Evolutionary conservation across 1,139 yeast species (phyloP).

Genomic region (Blastobotrys proliferans): DNA sequence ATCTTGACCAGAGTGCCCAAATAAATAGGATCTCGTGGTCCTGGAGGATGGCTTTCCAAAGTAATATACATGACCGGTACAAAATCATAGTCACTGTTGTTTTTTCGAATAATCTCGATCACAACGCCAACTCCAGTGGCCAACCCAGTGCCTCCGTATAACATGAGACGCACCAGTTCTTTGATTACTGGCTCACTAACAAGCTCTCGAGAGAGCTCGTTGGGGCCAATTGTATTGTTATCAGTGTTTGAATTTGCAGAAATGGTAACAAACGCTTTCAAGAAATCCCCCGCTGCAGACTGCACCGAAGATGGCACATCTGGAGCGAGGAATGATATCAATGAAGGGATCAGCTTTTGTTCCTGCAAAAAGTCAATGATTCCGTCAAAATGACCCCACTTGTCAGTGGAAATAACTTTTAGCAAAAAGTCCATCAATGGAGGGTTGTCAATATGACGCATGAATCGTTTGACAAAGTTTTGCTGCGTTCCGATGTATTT

Average conservation of each 20-base stretch:
- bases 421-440: conserved; percentile 81
- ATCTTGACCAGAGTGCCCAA: conserved; percentile 80
- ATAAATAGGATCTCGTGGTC: conserved; percentile 91
- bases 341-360: conserved; percentile 56
- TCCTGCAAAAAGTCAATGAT: conserved; percentile 65
- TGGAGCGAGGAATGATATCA: conserved; percentile 57
- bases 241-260: conserved; percentile 86
- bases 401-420: conserved; percentile 74
- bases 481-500: conserved; percentile 65
- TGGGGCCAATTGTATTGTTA: conserved; percentile 91
- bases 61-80: conserved; percentile 86
- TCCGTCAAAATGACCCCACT: conserved; percentile 65
- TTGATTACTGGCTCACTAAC: conserved; percentile 69
- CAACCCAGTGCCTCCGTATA: conserved; percentile 84
- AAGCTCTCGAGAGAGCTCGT: conserved; percentile 85
- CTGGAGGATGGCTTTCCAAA: conserved; percentile 88
- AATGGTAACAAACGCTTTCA: conserved; percentile 88
- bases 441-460: conserved; percentile 77
- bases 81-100: conserved; percentile 91
- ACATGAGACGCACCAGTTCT: conserved; percentile 73
- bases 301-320: conserved; percentile 63
- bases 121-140: conserved; percentile 96
- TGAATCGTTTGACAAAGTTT: conserved; percentile 60
- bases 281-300: conserved; percentile 91
- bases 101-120: conserved; percentile 90